Evolutionary conservation across 306 rosid genomes (phyloP).

Genomic region (Astragalus glycyphyllos): DNA sequence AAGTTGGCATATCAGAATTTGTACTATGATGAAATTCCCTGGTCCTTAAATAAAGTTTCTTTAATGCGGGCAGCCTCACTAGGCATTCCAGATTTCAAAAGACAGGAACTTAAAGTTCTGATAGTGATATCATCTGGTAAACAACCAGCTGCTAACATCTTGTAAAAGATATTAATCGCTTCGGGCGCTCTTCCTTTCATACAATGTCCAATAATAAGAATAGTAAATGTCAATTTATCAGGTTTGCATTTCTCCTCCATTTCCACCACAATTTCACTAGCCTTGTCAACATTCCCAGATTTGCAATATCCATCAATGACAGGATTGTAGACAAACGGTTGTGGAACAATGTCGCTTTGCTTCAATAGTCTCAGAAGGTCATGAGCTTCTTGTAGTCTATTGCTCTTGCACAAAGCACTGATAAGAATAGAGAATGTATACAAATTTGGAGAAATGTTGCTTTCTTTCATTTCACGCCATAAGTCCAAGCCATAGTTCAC

Average conservation of each 20-base stretch:
- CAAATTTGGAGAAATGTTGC: constrained; percentile 57
- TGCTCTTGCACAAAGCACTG: constrained; percentile 72
- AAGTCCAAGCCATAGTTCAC: constrained; percentile 63
- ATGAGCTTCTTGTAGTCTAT: constrained; percentile 73
- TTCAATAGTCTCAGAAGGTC: constrained; percentile 64
- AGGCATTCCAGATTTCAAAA: constrained; percentile 88
- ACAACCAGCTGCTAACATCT: constrained; percentile 74
- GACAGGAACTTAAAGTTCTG: constrained; percentile 71
- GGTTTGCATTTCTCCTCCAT: constrained; percentile 76
- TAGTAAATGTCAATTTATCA: constrained; percentile 82
- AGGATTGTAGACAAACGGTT: constrained; percentile 77
- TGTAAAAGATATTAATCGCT: constrained; percentile 74
- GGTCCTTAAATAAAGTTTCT: constrained; percentile 48
- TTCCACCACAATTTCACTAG: constrained; percentile 69
- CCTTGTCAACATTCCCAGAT: constrained; percentile 85
- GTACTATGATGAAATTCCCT: constrained; percentile 38
- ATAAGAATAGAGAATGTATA: constrained; percentile 80
- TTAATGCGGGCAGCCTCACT: constrained; percentile 65
- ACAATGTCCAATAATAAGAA: constrained; percentile 86
- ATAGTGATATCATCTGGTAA: constrained; percentile 72
- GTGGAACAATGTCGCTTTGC: constrained; percentile 51
- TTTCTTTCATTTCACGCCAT: constrained; percentile 72
- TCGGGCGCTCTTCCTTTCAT: constrained; percentile 83
- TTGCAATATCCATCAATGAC: constrained; percentile 87
- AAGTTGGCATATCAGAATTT: constrained; percentile 54